Evolutionary conservation across 768 basidiomycete species (phyloP).

Genomic region (Mycena capillaripes): DNA sequence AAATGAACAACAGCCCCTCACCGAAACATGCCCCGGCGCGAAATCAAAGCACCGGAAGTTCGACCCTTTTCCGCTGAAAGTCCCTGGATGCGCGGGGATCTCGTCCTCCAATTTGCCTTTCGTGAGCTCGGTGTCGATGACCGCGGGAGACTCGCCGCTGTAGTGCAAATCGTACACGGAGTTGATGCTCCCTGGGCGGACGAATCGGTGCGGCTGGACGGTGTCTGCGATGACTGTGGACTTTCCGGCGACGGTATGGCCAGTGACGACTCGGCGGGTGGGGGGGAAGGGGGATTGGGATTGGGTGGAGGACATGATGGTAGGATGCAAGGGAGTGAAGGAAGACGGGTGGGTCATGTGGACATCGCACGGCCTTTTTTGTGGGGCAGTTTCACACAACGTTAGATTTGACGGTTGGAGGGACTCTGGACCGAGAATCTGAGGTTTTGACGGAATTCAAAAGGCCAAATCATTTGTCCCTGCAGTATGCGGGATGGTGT

Average conservation of each 20-base stretch:
- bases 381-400: too few species aligned
- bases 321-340: not conserved
- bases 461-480: too few species aligned
- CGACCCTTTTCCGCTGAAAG: slow-evolving; percentile 8
- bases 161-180: slow-evolving; percentile 26
- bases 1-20: not conserved
- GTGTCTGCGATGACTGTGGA: slow-evolving; percentile 23
- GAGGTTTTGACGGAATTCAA: too few species aligned
- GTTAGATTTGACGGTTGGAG: too few species aligned
- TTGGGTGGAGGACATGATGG: slow-evolving; percentile 9
- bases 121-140: slow-evolving; percentile 26
- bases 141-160: slow-evolving; percentile 15
- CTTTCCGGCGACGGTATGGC: slow-evolving; percentile 26
- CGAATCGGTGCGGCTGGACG: not conserved
- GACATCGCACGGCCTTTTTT: too few species aligned
- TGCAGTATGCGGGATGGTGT: too few species aligned
- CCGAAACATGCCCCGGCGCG: slow-evolving; percentile 23
- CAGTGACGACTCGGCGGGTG: slow-evolving; percentile 34
- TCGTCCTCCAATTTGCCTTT: slow-evolving; percentile 33
- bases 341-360: not conserved
- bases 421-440: too few species aligned
- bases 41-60: slow-evolving; percentile 23
- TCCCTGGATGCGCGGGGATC: slow-evolving; percentile 4
- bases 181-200: not conserved
- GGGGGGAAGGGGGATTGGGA: slow-evolving; percentile 27